Percentiles rank a stretch among this genome's conserved stretches.
Conservation (phyloP, 2,329 filamentous ascomycete species). For the Pseudogymnoascus sp. region DNA sequence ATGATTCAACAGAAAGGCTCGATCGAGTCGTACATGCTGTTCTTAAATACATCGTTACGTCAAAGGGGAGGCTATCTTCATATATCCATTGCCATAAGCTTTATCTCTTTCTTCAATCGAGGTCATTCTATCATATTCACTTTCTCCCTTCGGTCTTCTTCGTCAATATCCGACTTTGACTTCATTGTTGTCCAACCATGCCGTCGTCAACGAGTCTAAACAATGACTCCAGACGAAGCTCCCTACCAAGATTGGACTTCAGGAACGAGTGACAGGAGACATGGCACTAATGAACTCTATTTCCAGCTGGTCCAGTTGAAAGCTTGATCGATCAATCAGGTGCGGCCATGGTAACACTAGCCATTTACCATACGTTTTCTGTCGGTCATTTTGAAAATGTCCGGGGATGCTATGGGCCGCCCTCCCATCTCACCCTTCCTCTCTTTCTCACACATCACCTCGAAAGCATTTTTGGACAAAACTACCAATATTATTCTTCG, state of each 20-base stretch:
- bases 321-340: not conserved
- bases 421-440: not conserved
- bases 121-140: not conserved
- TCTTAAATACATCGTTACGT: not conserved
- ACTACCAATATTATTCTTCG: not conserved
- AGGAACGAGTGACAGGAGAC: not conserved
- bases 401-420: not conserved
- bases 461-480: not conserved
- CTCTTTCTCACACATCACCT: not conserved
- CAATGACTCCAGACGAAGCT: not conserved
- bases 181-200: not conserved
- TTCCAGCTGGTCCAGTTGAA: not conserved
- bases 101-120: not conserved
- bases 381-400: not conserved
- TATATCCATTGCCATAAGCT: not conserved
- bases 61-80: not conserved
- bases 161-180: not conserved
- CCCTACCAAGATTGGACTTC: not conserved
- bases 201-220: not conserved
- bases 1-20: not conserved
- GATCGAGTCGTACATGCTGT: not conserved
- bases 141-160: not conserved
- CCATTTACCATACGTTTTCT: not conserved
- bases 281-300: not conserved
- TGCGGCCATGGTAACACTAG: not conserved